Percentiles rank a stretch among this genome's conserved stretches.
Conservation (phyloP, 2,329 filamentous ascomycete genomes). For the Microcera coccophila region DNA sequence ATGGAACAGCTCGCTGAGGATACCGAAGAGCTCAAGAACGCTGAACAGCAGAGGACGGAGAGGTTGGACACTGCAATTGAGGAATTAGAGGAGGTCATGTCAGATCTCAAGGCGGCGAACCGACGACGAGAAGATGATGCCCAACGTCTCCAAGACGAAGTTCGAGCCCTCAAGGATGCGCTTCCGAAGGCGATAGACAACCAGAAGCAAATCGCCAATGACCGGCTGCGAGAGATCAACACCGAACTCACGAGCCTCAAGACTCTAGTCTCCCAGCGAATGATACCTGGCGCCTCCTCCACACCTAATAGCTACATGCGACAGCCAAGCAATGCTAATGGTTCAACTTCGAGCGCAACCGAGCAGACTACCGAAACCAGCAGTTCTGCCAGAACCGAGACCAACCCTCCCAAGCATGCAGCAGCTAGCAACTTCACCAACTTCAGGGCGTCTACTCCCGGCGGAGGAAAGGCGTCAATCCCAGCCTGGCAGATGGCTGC, state of each 20-base stretch:
- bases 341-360: constrained; percentile 25
- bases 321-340: constrained; percentile 15
- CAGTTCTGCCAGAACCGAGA: constrained; percentile 27
- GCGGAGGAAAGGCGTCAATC: constrained; percentile 60
- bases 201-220: constrained; percentile 80
- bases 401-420: constrained; percentile 29
- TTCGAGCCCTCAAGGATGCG: constrained; percentile 74
- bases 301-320: constrained; percentile 25
- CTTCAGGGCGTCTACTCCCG: constrained; percentile 37
- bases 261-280: constrained; percentile 68
- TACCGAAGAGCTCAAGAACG: constrained; percentile 79
- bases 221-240: constrained; percentile 77
- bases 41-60: constrained; percentile 80
- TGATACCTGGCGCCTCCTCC: constrained; percentile 39
- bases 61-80: constrained; percentile 75
- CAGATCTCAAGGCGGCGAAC: constrained; percentile 76
- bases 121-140: constrained; percentile 83
- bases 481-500: constrained; percentile 77
- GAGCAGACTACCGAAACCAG: constrained; percentile 26
- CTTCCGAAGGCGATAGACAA: constrained; percentile 86
- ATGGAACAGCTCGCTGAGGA: constrained; percentile 91
- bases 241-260: constrained; percentile 89
- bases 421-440: constrained; percentile 26
- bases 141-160: constrained; percentile 79
- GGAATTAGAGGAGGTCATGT: constrained; percentile 80